These are phyloP conservation scores for Cladosporium sp. DNA, from an alignment of 2,329 filamentous ascomycete species.

Conservation along the genomic window DNA sequence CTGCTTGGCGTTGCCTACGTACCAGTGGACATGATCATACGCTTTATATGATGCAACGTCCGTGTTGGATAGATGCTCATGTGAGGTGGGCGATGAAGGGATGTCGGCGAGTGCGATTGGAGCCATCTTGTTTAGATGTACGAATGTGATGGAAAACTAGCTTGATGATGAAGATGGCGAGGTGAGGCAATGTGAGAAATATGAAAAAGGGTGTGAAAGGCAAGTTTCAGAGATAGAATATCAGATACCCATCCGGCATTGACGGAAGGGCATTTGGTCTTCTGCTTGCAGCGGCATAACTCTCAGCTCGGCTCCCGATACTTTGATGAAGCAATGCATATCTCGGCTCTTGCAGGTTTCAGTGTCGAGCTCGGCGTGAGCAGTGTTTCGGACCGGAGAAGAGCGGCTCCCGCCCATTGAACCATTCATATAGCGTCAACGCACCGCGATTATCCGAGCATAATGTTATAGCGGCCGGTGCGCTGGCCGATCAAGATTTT, in stretches of 20 bases:
- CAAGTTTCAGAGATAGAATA: neutral
- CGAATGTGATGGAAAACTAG: neutral
- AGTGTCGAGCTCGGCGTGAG: neutral
- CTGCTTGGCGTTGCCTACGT: conserved; percentile 95
- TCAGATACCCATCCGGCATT: neutral
- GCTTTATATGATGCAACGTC: conserved; percentile 60
- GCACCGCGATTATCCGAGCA: neutral
- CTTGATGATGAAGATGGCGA: neutral
- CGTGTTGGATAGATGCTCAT: neutral
- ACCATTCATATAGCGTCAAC: neutral
- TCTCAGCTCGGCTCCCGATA: neutral
- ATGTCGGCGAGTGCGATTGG: neutral
- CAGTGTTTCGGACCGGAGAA: neutral
- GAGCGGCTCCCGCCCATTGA: neutral
- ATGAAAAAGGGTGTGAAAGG: neutral
- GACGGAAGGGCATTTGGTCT: neutral
- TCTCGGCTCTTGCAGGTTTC: neutral
- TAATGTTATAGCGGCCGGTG: neutral
- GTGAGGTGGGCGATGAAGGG: neutral
- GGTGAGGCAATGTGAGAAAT: neutral
- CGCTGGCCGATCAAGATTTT: neutral
- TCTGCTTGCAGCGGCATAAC: neutral
- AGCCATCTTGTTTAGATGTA: neutral
- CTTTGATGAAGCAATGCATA: neutral
- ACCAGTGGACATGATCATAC: conserved; percentile 94